These are phyloP conservation scores for Magnolia sinica DNA, from an alignment of 164 flowering plant species.

Conservation along the genomic window DNA sequence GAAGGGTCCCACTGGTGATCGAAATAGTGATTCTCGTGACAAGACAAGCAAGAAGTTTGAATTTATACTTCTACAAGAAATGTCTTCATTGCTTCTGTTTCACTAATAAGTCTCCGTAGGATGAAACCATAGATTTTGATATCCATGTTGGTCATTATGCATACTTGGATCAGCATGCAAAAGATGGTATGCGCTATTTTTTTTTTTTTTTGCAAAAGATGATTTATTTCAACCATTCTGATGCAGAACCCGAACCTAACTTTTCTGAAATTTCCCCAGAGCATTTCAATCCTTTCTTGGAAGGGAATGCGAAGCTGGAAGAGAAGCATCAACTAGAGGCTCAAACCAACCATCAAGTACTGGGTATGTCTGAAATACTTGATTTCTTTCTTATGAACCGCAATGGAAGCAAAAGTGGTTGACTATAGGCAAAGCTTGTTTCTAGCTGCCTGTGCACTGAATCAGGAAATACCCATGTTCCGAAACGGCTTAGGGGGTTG, in stretches of 20 bases:
- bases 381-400: background rate
- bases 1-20: constrained; percentile 85
- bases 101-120: constrained; percentile 58
- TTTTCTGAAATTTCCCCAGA: constrained; percentile 45
- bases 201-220: background rate
- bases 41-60: constrained; percentile 72
- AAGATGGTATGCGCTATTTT: constrained; percentile 41
- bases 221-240: background rate
- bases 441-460: background rate
- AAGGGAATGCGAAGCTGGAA: constrained; percentile 74
- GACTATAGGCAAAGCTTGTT: background rate
- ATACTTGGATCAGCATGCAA: constrained; percentile 55
- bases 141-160: constrained; percentile 39
- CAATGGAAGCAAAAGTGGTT: background rate
- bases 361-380: constrained; percentile 36
- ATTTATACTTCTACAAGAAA: constrained; percentile 57
- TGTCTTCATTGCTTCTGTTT: constrained; percentile 87
- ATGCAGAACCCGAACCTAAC: background rate
- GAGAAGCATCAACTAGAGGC: constrained; percentile 98
- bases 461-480: background rate
- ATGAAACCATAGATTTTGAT: constrained; percentile 61
- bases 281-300: constrained; percentile 81
- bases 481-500: background rate
- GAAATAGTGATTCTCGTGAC: constrained; percentile 75
- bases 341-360: constrained; percentile 87